Conservation (phyloP, 2,329 filamentous ascomycete species). For the Byssochlamys sp. region DNA sequence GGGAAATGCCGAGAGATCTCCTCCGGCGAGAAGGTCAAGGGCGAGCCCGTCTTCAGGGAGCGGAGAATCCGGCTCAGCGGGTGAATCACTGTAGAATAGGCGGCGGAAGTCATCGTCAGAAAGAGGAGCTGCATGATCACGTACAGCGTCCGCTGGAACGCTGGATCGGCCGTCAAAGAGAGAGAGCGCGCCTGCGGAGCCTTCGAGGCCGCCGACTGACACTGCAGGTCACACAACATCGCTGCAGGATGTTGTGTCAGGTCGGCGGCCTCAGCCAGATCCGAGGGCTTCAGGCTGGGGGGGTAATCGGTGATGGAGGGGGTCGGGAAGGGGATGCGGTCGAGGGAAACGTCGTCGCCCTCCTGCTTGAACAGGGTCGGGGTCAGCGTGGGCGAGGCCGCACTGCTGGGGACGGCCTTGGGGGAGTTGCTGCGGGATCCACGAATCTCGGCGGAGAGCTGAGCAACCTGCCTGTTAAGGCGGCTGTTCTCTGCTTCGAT, state of each 20-base stretch:
- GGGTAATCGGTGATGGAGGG: conserved; percentile 31
- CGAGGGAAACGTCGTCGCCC: conserved; percentile 31
- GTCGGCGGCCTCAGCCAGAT: conserved; percentile 59
- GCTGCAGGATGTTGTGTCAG: conserved; percentile 99
- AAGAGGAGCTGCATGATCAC: conserved; percentile 56
- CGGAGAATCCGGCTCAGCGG: conserved; percentile 63
- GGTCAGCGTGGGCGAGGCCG: conserved; percentile 31
- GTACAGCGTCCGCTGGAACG: conserved; percentile 43
- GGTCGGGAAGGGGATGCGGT: conserved; percentile 32
- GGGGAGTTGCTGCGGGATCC: conserved; percentile 31
- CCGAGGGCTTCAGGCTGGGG: conserved; percentile 31
- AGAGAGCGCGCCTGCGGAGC: conserved; percentile 39
- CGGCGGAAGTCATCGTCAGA: conserved; percentile 58
- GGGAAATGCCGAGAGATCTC: conserved; percentile 41
- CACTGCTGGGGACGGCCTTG: conserved; percentile 24
- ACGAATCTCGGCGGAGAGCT: conserved; percentile 39
- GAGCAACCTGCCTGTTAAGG: conserved; percentile 41
- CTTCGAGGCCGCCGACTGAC: conserved; percentile 67
- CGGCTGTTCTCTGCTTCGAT: conserved; percentile 48
- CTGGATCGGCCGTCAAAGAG: conserved; percentile 31
- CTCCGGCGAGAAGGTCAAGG: conserved; percentile 54
- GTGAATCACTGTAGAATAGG: conserved; percentile 53
- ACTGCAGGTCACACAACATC: conserved; percentile 99
- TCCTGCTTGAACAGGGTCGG: conserved; percentile 37
- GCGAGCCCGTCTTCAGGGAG: conserved; percentile 67